Conservation (phyloP, 371 early-diverging fungal genomes). For the Smittium culicis region DNA sequence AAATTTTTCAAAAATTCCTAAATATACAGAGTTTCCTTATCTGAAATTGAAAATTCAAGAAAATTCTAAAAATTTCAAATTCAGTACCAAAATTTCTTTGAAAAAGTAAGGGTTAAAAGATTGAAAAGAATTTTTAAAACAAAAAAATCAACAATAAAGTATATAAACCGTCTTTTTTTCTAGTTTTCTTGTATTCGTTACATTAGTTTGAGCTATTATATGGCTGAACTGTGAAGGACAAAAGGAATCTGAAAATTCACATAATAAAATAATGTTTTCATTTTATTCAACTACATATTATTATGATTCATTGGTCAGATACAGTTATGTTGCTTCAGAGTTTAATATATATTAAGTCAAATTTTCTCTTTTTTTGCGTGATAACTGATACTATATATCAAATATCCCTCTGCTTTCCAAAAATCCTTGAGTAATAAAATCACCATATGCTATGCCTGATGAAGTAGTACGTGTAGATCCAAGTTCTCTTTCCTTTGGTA, state of each 20-base stretch:
- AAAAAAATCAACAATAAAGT: not conserved
- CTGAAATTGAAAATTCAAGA: not conserved
- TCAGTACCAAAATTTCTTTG: not conserved
- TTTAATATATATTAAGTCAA: not conserved
- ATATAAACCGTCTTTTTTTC: not conserved
- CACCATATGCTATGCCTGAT: no score
- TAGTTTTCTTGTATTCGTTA: no score
- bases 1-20: not conserved
- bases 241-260: no score
- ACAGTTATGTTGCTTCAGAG: no score
- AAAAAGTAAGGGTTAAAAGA: not conserved
- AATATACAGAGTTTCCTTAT: not conserved
- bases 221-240: no score
- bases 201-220: no score
- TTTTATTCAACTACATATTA: no score
- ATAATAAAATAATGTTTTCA: no score
- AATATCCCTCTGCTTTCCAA: conserved; percentile 14
- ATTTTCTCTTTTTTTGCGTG: not conserved
- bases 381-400: conserved; percentile 11
- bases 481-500: conserved; percentile 15
- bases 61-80: not conserved
- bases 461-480: conserved; percentile 17
- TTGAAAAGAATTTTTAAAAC: not conserved
- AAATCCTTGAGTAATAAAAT: conserved; percentile 16
- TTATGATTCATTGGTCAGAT: no score